Conservation (phyloP, 2,329 filamentous ascomycete genomes). For the Penicillium sp. region DNA sequence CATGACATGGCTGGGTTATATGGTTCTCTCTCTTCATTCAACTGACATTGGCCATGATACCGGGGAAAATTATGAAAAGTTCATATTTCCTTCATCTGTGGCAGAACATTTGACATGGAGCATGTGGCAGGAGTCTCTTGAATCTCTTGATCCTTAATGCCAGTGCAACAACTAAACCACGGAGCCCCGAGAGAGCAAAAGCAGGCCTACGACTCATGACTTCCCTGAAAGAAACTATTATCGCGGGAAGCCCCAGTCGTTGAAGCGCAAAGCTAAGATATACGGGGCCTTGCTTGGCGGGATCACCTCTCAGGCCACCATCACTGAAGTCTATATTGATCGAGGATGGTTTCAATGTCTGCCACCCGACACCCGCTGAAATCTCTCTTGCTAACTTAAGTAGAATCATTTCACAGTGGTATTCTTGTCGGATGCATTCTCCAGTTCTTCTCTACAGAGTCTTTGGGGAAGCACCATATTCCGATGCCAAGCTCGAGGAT, state of each 20-base stretch:
- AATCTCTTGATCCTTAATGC: neutral
- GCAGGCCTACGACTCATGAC: neutral
- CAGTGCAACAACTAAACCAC: neutral
- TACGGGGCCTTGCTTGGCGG: neutral
- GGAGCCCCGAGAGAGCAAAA: neutral
- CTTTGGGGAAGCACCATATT: neutral
- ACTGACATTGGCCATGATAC: neutral
- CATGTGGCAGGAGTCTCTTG: neutral
- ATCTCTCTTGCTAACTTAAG: neutral
- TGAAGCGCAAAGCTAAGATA: neutral
- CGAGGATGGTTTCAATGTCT: neutral
- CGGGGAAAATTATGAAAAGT: neutral
- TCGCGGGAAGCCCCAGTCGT: conserved; percentile 3
- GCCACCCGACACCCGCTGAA: neutral
- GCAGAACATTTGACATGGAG: neutral
- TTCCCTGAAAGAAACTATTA: neutral
- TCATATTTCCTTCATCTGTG: too few species aligned
- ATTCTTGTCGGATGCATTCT: neutral
- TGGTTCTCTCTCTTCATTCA: neutral
- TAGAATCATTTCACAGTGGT: neutral
- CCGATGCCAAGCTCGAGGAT: conserved; percentile 8
- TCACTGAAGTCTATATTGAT: neutral
- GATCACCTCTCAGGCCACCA: neutral
- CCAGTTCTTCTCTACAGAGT: neutral
- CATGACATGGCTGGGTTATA: neutral